phyloP scores from a whole-genome alignment of 2,329 filamentous ascomycete species.

The Niveomyces coronatus region DNA sequence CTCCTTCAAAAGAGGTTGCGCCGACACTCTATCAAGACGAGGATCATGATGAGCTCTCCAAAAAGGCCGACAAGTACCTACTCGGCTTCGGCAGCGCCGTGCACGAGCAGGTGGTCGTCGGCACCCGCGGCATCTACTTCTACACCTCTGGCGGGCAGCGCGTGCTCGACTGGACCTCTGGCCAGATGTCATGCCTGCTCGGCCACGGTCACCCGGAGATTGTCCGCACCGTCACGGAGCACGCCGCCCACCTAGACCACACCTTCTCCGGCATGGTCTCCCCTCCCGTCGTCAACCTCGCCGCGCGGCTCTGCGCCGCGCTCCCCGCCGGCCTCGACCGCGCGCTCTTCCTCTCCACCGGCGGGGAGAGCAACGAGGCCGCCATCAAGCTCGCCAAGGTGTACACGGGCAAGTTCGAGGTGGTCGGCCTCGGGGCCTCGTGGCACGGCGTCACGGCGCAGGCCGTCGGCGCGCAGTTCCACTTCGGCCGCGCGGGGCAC shows the following conservation, averaged over 20 bases:
- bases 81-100: conserved; percentile 18
- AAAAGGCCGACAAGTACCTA: conserved; percentile 17
- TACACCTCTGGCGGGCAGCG: conserved; percentile 33
- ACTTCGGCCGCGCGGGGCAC: conserved; percentile 39
- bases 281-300: conserved; percentile 45
- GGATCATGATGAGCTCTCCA: conserved; percentile 13
- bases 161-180: conserved; percentile 49
- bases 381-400: conserved; percentile 55
- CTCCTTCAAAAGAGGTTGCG: conserved; percentile 6
- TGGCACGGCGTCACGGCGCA: conserved; percentile 53
- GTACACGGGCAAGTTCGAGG: conserved; percentile 54
- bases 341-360: conserved; percentile 48
- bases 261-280: conserved; percentile 49
- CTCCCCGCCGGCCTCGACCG: conserved; percentile 41
- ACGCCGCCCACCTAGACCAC: conserved; percentile 44
- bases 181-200: conserved; percentile 49
- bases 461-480: conserved; percentile 44
- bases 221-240: conserved; percentile 37
- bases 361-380: conserved; percentile 48
- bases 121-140: conserved; percentile 32
- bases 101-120: conserved; percentile 28
- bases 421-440: conserved; percentile 47
- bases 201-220: conserved; percentile 50
- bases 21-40: conserved; percentile 16
- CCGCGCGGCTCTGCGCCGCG: conserved; percentile 36